Evolutionary conservation across 228 moss, liverwort and hornwort species (phyloP).

Genomic region (Sphagnum magellanicum): DNA sequence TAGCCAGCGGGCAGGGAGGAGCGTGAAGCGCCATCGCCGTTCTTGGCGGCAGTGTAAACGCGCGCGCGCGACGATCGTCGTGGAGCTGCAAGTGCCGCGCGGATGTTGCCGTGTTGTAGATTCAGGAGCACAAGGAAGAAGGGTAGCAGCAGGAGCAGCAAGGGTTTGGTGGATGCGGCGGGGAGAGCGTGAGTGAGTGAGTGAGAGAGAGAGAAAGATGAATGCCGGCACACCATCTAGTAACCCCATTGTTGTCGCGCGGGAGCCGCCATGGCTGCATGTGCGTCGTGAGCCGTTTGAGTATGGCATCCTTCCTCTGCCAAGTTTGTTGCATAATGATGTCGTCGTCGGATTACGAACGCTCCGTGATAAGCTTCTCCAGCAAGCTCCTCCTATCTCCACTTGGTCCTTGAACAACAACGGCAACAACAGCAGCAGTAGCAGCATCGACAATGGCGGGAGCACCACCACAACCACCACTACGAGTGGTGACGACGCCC

Average conservation of each 20-base stretch:
- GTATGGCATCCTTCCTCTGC: slow-evolving; percentile 70
- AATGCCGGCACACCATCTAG: slow-evolving; percentile 68
- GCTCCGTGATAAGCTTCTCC: slow-evolving; percentile 65
- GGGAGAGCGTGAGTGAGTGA: neutral
- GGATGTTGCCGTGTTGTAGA: too few species aligned
- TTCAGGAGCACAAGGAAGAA: too few species aligned
- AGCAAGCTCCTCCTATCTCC: slow-evolving; percentile 57
- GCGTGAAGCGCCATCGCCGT: too few species aligned
- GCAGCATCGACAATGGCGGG: too few species aligned
- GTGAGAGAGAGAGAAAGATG: slow-evolving; percentile 42
- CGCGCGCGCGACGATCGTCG: too few species aligned
- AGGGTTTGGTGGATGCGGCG: too few species aligned
- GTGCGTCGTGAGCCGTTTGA: slow-evolving; percentile 85
- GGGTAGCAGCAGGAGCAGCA: too few species aligned
- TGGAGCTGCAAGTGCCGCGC: too few species aligned
- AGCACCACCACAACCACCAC: too few species aligned
- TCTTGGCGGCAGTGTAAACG: too few species aligned
- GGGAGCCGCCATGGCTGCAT: slow-evolving; percentile 98
- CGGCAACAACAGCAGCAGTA: neutral
- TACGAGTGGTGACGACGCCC: slow-evolving; percentile 16
- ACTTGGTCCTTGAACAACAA: slow-evolving; percentile 43
- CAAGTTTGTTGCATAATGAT: slow-evolving; percentile 61
- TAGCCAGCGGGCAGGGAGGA: too few species aligned
- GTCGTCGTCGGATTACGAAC: slow-evolving; percentile 51
- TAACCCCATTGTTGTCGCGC: slow-evolving; percentile 55